Evolutionary conservation across 176 grass and related monocot species (phyloP).

Genomic region (Tillandsia fasciculata): DNA sequence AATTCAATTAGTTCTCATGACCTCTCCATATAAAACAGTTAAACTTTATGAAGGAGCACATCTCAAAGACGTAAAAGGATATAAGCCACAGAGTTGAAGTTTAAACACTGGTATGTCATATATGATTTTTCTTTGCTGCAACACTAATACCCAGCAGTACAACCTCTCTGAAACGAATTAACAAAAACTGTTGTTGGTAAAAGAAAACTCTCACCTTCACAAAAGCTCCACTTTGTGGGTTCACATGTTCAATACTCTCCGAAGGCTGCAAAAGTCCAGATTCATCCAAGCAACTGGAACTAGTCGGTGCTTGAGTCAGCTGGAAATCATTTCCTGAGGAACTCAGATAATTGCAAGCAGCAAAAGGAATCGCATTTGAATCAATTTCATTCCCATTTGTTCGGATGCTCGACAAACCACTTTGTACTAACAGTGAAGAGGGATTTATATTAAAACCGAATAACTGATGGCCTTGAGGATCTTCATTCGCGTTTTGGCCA

Average conservation of each 20-base stretch:
- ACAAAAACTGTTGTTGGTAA: too few relatives aligned
- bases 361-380: conserved; percentile 51
- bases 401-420: conserved; percentile 44
- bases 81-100: too few relatives aligned
- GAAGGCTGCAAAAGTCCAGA: conserved; percentile 44
- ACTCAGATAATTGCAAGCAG: conserved; percentile 70
- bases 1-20: not conserved
- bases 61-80: not conserved
- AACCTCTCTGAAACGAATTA: too few relatives aligned
- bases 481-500: conserved; percentile 51
- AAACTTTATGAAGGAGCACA: not conserved
- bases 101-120: too few relatives aligned
- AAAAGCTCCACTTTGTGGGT: conserved; percentile 47
- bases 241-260: conserved; percentile 53
- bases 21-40: not conserved
- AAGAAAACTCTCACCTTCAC: conserved; percentile 57
- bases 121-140: too few relatives aligned
- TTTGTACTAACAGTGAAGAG: conserved; percentile 54
- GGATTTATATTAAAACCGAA: conserved; percentile 81
- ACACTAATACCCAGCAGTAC: too few relatives aligned
- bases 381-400: conserved; percentile 37
- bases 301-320: conserved; percentile 48
- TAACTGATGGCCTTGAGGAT: conserved; percentile 63
- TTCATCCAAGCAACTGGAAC: conserved; percentile 55
- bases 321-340: conserved; percentile 54